A percentile compares a stretch with the other conserved stretches of the same genome.
Conservation (phyloP, 2,329 filamentous ascomycete genomes). For the Ambrosiella cleistominuta region DNA sequence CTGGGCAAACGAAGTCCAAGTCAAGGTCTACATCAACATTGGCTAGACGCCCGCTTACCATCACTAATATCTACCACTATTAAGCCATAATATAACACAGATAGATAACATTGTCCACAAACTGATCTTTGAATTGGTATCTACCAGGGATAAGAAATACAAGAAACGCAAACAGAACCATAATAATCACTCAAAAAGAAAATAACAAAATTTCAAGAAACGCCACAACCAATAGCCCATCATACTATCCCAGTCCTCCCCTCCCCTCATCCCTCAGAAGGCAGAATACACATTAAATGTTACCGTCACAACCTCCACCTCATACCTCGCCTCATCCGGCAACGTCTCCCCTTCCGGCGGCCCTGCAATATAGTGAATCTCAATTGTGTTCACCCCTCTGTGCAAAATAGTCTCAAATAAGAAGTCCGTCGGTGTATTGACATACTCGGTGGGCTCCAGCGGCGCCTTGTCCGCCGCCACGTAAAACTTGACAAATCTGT, state of each 20-base stretch:
- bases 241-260: background rate
- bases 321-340: slow-evolving; percentile 43
- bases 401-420: slow-evolving; percentile 58
- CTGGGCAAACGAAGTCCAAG: slow-evolving; percentile 64
- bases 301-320: slow-evolving; percentile 63
- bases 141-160: background rate
- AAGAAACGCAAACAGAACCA: background rate
- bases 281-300: slow-evolving; percentile 38
- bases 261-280: background rate
- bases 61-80: background rate
- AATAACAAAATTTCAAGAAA: slow-evolving; percentile 1
- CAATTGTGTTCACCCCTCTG: slow-evolving; percentile 58
- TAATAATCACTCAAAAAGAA: background rate
- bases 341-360: slow-evolving; percentile 42
- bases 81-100: background rate
- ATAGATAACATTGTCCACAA: background rate
- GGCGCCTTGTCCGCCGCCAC: slow-evolving; percentile 37
- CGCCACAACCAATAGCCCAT: background rate
- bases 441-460: slow-evolving; percentile 33
- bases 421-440: slow-evolving; percentile 40
- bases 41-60: slow-evolving; percentile 13
- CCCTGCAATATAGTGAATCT: slow-evolving; percentile 60
- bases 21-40: slow-evolving; percentile 41
- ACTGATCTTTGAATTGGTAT: too few relatives aligned
- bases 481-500: slow-evolving; percentile 12